Conservation (phyloP, 1,284 basidiomycete genomes). For the Dichomitus squalens region DNA sequence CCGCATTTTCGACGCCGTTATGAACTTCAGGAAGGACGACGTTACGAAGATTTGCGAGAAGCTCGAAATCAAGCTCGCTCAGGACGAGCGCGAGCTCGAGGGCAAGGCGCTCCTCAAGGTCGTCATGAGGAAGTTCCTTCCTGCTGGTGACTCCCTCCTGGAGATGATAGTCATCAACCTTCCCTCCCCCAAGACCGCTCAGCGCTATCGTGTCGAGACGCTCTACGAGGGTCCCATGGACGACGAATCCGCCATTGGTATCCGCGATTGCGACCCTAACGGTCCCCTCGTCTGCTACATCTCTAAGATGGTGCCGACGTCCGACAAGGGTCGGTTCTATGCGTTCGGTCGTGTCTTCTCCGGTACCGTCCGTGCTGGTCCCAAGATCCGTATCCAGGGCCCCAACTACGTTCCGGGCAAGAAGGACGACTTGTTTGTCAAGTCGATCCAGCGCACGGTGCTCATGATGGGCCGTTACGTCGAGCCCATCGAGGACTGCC, state of each 20-base stretch:
- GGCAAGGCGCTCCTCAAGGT: conserved; percentile 97
- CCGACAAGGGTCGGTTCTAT: conserved; percentile 99
- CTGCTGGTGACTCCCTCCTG: conserved; percentile 96
- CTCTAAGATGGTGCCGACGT: conserved; percentile 99
- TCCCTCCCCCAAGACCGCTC: conserved; percentile 95
- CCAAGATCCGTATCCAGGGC: conserved; percentile 99
- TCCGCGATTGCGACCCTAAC: conserved; percentile 98
- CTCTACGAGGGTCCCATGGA: conserved; percentile 99
- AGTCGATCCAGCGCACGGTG: conserved; percentile 98
- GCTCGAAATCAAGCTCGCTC: conserved; percentile 91
- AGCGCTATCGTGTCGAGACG: conserved; percentile 99
- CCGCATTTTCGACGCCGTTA: conserved; percentile 97
- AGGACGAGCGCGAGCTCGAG: conserved; percentile 94
- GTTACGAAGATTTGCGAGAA: conserved; percentile 91
- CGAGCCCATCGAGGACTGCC: conserved; percentile 99
- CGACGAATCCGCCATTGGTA: conserved; percentile 98
- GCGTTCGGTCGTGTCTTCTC: conserved; percentile 99
- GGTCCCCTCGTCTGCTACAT: conserved; percentile 98
- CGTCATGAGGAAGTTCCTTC: conserved; percentile 99
- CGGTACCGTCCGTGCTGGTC: conserved; percentile 95
- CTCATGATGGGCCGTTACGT: conserved; percentile 99
- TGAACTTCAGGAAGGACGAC: conserved; percentile 99
- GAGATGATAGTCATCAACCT: conserved; percentile 99
- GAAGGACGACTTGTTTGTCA: conserved; percentile 98
- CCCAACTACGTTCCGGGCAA: conserved; percentile 99